Evolutionary conservation across 768 basidiomycete genomes (phyloP), one percentile per base, ranked within the genome.

Genomic region (Pisolithus tinctorius): DNA sequence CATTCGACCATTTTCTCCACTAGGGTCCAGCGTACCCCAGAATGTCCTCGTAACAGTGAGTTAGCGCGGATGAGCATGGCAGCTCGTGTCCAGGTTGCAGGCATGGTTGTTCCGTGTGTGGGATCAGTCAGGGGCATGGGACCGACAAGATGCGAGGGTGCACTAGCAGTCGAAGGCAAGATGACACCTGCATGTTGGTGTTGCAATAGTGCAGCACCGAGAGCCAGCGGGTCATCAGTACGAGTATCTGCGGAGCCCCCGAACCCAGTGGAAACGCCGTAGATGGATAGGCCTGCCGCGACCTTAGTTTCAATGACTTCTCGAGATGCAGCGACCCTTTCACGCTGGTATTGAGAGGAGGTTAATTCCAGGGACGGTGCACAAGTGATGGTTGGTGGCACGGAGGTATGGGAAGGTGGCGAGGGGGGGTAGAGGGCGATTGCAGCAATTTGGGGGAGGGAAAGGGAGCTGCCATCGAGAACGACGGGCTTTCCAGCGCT

Each of bases 171-270:
- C 0, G 84, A 80, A 43, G 89, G 81, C 7, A 84, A 73, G 27
- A 69, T 5, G 2, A 91, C 80, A 34, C 91, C 91, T 48, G 73
- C 71, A 53, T 90, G 86, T 61, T 90, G 86, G 60, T 89, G 86
- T 62, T 93, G 89, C 26, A 92, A 74, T n/a, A 92, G 78, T n/a
- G 87, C 84, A 55, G 82, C 78, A 20, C 86, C 89, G 26, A 93
- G 82, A 9, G 83, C 71, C 53, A 86, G 63, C 20, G 88, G 82
- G 48, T 88, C 72, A 56, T 83, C 78, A 0, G 90, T 93, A 20
- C 90, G 80, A 1, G 89, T 92, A 64, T 91, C 86, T 10, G 90
- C 90, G 59, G 84, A 86, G n/a, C 89, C 90, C 38, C 90, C 91
- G 60, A 89, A 93, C 43, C 91, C 91, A 2, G 82, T 82, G 50